Conservation (phyloP, 768 basidiomycete species). For the Rhodosporidiobolus odoratus region DNA sequence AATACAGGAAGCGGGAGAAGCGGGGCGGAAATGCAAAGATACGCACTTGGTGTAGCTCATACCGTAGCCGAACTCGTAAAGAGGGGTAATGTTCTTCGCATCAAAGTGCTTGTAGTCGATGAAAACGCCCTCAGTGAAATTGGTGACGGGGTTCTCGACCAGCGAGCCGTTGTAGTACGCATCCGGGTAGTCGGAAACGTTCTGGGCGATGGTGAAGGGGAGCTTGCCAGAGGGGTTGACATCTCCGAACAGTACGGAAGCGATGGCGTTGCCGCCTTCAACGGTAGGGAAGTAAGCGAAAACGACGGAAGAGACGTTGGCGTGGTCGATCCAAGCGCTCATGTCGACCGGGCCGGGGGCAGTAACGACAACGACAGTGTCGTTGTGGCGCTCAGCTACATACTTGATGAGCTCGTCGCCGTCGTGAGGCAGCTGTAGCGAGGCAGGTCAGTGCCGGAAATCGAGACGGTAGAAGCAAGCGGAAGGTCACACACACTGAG, state of each 20-base stretch:
- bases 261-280: slow-evolving; percentile 58
- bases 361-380: slow-evolving; percentile 40
- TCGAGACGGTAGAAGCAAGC: too few species aligned
- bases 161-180: slow-evolving; percentile 9
- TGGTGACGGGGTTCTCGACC: slow-evolving; percentile 5
- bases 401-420: slow-evolving; percentile 42
- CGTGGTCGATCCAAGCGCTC: slow-evolving; percentile 52
- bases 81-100: slow-evolving; percentile 26
- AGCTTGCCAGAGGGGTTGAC: slow-evolving; percentile 60
- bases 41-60: slow-evolving; percentile 35
- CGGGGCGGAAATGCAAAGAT: background rate
- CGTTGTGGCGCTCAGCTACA: slow-evolving; percentile 40
- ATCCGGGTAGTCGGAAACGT: slow-evolving; percentile 36
- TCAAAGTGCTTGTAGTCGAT: slow-evolving; percentile 45
- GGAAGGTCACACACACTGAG: slow-evolving; percentile 17
- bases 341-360: slow-evolving; percentile 53
- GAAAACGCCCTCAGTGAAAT: slow-evolving; percentile 43
- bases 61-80: slow-evolving; percentile 46
- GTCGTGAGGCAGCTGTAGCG: slow-evolving; percentile 20
- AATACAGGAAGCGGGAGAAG: background rate
- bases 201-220: slow-evolving; percentile 44
- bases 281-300: slow-evolving; percentile 46
- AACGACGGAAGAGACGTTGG: slow-evolving; percentile 18
- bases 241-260: slow-evolving; percentile 60
- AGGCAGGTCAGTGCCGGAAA: background rate